These are phyloP conservation scores for bread wheat (Triticum aestivum) DNA, from an alignment of 176 grass and related monocot species.

Conservation along the genomic window IWGSC_CS_RefSeq_v2.1 NC_057808.1:329113297-329113796, in stretches of 20 bases:
- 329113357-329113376: neutral
- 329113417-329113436: neutral
- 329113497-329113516: neutral
- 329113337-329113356: neutral
- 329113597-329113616: neutral
- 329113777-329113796: neutral
- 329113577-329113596: neutral
- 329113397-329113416: neutral
- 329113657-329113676: too few relatives aligned
- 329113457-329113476: neutral
- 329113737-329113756: neutral
- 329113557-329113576: neutral
- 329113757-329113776: neutral
- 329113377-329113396: neutral
- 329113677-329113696: too few relatives aligned
- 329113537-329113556: neutral
- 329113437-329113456: neutral
- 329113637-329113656: neutral
- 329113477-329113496: neutral
- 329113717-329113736: neutral
- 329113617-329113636: neutral
- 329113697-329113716: too few relatives aligned
- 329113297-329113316: neutral
- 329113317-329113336: neutral
- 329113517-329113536: neutral